A percentile compares a stretch with the other conserved stretches of the same genome.
Evolutionary conservation across 805 yeast genomes (phyloP).

Genomic region (Nakazawaea populi): DNA sequence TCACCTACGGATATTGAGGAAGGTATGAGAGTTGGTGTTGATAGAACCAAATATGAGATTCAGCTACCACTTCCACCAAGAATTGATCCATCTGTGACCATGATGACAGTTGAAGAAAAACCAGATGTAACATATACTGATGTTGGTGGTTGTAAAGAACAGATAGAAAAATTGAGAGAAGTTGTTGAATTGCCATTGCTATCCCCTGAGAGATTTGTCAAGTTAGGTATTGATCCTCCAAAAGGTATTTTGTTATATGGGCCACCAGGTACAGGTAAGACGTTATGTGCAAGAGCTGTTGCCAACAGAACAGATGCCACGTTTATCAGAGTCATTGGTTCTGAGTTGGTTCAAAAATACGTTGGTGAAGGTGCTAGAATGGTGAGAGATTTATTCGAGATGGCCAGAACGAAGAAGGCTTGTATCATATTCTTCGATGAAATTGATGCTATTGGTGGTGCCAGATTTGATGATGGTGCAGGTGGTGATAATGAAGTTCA

Average conservation of each 20-base stretch:
- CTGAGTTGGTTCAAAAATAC: conserved; percentile 95
- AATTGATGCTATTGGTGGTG: conserved; percentile 98
- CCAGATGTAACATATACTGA: conserved; percentile 98
- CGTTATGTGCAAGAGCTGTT: conserved; percentile 97
- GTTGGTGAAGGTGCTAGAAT: conserved; percentile 99
- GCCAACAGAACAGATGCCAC: conserved; percentile 99
- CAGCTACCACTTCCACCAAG: conserved; percentile 97
- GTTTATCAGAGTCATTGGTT: conserved; percentile 95
- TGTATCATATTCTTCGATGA: conserved; percentile 98
- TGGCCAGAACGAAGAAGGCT: conserved; percentile 98
- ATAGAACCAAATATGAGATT: conserved; percentile 93
- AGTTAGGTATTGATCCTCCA: conserved; percentile 97
- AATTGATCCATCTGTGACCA: conserved; percentile 95
- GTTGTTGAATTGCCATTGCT: conserved; percentile 92
- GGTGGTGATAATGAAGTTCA: conserved; percentile 99
- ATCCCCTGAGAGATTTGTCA: conserved; percentile 95
- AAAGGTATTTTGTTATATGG: conserved; percentile 95
- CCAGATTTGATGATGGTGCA: conserved; percentile 99
- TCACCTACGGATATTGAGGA: conserved; percentile 99
- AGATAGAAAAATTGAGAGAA: conserved; percentile 92
- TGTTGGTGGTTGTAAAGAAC: conserved; percentile 98
- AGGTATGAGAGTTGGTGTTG: conserved; percentile 99
- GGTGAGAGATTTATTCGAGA: conserved; percentile 97
- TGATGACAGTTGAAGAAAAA: conserved; percentile 99
- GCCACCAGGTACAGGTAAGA: conserved; percentile 99